Evolutionary conservation across 75 land plant genomes (phyloP).

Genomic region (Cryptomeria japonica): DNA sequence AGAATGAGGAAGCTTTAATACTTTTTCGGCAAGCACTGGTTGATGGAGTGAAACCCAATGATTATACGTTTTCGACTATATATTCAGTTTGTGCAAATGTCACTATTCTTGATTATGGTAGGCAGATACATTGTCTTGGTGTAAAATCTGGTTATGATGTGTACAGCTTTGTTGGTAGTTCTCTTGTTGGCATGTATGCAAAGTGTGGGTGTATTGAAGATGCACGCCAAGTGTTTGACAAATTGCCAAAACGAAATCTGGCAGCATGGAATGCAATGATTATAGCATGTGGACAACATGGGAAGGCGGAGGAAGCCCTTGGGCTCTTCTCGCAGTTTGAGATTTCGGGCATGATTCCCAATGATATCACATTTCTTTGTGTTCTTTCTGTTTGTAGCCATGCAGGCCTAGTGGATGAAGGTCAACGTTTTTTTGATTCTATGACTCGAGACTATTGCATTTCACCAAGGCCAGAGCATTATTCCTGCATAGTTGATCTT

Average conservation of each 20-base stretch:
- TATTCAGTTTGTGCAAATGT: conserved; percentile 56
- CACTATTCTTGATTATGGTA: conserved; percentile 50
- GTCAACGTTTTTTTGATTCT: conserved; percentile 41
- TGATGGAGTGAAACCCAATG: conserved; percentile 20
- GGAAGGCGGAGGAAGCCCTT: conserved; percentile 35
- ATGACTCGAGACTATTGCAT: conserved; percentile 37
- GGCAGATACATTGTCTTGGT: conserved; percentile 43
- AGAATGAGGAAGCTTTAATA: conserved; percentile 49
- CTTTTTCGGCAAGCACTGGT: conserved; percentile 30
- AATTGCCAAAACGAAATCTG: conserved; percentile 35
- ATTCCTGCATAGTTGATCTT: conserved; percentile 70
- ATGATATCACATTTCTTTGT: conserved; percentile 58
- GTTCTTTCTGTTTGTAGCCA: conserved; percentile 75
- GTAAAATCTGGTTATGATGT: conserved; percentile 39
- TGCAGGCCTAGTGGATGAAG: conserved; percentile 59
- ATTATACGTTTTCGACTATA: conserved; percentile 40
- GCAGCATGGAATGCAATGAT: conserved; percentile 77
- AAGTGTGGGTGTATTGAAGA: conserved; percentile 63
- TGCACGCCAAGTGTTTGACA: conserved; percentile 44
- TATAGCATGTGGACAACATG: conserved; percentile 56
- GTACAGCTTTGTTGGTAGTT: conserved; percentile 43
- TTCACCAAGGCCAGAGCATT: conserved; percentile 53
- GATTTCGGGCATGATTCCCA: conserved; percentile 48
- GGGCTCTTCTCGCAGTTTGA: conserved; percentile 63
- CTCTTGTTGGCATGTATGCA: conserved; percentile 68